Evolutionary conservation across 176 grass and related monocot genomes (phyloP), one percentile per base, ranked within the genome.

Genomic region (Rhipidocladum racemiflorum): DNA sequence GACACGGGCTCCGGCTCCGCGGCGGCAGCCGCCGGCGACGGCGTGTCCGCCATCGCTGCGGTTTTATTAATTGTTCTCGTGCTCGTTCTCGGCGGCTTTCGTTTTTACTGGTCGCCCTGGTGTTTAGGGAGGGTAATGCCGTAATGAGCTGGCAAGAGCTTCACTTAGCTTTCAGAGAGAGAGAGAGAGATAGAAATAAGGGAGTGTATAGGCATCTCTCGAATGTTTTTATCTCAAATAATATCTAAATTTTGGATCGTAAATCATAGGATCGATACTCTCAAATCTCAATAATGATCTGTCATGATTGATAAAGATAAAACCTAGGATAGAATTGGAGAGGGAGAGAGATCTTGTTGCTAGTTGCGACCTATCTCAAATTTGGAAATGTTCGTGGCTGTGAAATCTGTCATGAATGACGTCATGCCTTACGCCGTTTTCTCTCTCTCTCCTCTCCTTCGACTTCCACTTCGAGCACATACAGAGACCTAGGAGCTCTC

Each of bases 41-140:
- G 25, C 36, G 55, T 21, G 39, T 66, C 74, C 60, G 61, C 67
- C 60, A 84, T 83, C 43, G 1, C 82, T 32, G 77, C 69, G 13
- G 21, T 25, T 20, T 35, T 43, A 8, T 7, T 35, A 32, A 8
- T 7, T 35, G 60, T 17, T 2, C 23, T 20, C 40, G 59, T 48
- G 30, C 20, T 39, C 9, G 38, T 75, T 30, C 27, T 12, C 16
- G 16, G 17, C 16, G 55, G 30, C 66, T 25, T 28, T 23, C 46
- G 65, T 67, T 67, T 86, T 73, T 21, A 51, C 32, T 34, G 84
- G 84, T 9, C 39, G 67, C 25, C 79, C 88, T 90, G 39, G n/a
- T 8, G 79, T 90, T 60, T 55, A 85, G 83, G 88, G 65, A 64
- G 38, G 82, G 40, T 34, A 39, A 61, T 24, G 54, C 36, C 65